phyloP scores from a whole-genome alignment of 768 basidiomycete species.

The Hypholoma fasciculare region DNA sequence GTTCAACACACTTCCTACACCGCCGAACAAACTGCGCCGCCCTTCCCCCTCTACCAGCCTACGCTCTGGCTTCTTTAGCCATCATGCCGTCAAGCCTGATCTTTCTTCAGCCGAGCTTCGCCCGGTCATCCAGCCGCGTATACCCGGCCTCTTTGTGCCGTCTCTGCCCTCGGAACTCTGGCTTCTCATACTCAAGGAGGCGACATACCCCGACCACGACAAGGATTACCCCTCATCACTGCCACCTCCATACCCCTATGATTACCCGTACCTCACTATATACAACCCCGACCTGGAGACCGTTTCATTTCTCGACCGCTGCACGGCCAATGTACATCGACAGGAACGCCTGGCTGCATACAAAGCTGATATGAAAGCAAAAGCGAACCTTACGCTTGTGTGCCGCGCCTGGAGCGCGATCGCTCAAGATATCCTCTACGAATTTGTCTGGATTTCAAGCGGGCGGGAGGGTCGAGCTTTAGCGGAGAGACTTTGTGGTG shows the following conservation, averaged over 20 bases:
- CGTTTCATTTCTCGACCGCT: conserved; percentile 59
- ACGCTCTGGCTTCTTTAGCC: no score
- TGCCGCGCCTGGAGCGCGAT: conserved; percentile 55
- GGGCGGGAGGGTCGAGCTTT: conserved; percentile 30
- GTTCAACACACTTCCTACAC: no score
- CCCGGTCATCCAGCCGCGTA: no score
- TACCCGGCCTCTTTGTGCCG: no score
- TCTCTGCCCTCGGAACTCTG: no score
- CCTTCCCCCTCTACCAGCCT: no score
- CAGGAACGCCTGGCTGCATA: conserved; percentile 43
- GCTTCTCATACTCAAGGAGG: no score
- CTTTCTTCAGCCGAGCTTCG: no score
- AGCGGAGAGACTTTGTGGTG: conserved; percentile 22
- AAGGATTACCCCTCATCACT: no score
- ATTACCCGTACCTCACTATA: conserved; percentile 37
- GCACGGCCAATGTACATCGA: conserved; percentile 40
- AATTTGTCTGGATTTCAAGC: conserved; percentile 69
- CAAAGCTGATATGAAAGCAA: conserved; percentile 44
- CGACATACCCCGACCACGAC: no score
- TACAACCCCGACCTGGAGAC: conserved; percentile 21
- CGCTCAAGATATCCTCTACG: conserved; percentile 58
- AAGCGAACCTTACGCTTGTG: conserved; percentile 53
- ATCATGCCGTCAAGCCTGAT: no score
- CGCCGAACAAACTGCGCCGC: no score
- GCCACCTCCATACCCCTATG: conserved; percentile 45